Conservation (phyloP, 768 basidiomycete genomes). For the Tulasnella sp. region DNA sequence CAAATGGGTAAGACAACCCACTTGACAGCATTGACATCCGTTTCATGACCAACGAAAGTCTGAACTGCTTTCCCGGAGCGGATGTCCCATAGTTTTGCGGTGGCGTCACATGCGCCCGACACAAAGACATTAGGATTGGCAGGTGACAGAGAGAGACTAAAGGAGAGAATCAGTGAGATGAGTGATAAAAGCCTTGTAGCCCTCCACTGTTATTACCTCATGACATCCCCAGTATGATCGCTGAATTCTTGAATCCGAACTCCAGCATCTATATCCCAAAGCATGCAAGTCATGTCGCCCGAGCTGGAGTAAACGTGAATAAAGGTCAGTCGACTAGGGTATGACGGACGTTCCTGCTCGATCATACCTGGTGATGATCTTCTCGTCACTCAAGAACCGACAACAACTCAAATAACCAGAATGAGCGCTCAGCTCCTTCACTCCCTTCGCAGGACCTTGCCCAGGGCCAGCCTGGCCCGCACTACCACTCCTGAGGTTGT, state of each 20-base stretch:
- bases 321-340: neutral
- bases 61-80: constrained; percentile 94
- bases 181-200: neutral
- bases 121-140: constrained; percentile 84
- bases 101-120: constrained; percentile 98
- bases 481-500: constrained; percentile 72
- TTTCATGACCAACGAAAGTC: constrained; percentile 97
- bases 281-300: constrained; percentile 99
- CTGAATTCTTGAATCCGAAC: constrained; percentile 97
- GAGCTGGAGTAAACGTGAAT: constrained; percentile 36
- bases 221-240: constrained; percentile 98
- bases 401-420: constrained; percentile 98
- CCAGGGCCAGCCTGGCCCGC: constrained; percentile 37
- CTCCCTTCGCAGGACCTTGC: constrained; percentile 63
- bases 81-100: constrained; percentile 98
- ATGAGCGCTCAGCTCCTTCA: constrained; percentile 91
- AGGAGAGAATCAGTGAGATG: constrained; percentile 17
- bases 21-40: constrained; percentile 98
- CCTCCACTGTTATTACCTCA: constrained; percentile 68
- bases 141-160: constrained; percentile 84
- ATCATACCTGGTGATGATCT: constrained; percentile 83
- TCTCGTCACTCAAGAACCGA: constrained; percentile 95
- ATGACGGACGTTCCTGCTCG: too few species aligned
- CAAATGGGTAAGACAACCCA: constrained; percentile 35
- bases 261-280: constrained; percentile 98